Evolutionary conservation across 139 green algal genomes (phyloP).

Genomic region (Chlamydomonas applanata): DNA sequence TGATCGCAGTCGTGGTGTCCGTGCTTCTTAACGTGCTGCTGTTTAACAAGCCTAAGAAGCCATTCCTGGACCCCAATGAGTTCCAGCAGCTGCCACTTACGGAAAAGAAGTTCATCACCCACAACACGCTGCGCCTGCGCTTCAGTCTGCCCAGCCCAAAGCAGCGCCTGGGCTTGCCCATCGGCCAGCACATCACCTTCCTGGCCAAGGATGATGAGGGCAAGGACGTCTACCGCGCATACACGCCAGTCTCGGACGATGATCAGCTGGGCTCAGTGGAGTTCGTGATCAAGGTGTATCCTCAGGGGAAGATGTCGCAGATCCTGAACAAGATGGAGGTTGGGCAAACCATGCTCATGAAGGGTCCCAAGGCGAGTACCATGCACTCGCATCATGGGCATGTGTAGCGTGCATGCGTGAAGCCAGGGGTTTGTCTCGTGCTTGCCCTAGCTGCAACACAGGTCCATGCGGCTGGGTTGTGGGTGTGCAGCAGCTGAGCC

Average conservation of each 20-base stretch:
- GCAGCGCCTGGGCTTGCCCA: conserved; percentile 74
- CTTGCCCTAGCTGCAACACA: too few relatives aligned
- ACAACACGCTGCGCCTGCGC: conserved; percentile 65
- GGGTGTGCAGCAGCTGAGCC: too few relatives aligned
- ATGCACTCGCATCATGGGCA: too few relatives aligned
- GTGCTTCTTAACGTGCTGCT: too few relatives aligned
- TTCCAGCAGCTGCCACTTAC: conserved; percentile 49
- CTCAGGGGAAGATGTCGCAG: conserved; percentile 87
- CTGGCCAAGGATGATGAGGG: conserved; percentile 50
- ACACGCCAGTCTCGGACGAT: conserved; percentile 76
- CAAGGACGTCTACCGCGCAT: conserved; percentile 67
- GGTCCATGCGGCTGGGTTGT: too few relatives aligned
- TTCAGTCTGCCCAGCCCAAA: conserved; percentile 65
- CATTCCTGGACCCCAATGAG: conserved; percentile 39
- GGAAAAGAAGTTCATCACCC: conserved; percentile 49
- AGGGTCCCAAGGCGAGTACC: conserved; percentile 70
- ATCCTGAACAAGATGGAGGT: conserved; percentile 72
- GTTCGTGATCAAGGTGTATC: conserved; percentile 92
- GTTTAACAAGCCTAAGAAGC: conserved; percentile 30
- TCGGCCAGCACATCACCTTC: conserved; percentile 85
- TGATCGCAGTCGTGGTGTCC: too few relatives aligned
- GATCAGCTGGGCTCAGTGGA: conserved; percentile 62
- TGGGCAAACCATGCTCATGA: conserved; percentile 79
- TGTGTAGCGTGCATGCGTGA: too few relatives aligned
- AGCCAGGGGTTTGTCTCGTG: too few relatives aligned